phyloP scores from a whole-genome alignment of 768 basidiomycete species.

The Psilocybe cyanescens region DNA sequence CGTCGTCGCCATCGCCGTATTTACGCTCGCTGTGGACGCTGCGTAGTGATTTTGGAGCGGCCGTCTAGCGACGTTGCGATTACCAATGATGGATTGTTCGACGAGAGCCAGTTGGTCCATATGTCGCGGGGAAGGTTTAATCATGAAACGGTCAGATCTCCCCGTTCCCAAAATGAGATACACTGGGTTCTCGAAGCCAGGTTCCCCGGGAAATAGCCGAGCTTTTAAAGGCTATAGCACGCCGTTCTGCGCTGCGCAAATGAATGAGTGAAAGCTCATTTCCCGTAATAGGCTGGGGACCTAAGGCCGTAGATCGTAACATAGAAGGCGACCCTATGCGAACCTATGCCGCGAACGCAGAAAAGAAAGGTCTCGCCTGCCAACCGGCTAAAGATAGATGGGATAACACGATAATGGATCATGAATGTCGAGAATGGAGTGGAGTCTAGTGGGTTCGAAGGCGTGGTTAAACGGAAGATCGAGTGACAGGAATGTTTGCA shows the following conservation, averaged over 20 bases:
- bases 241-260: not conserved
- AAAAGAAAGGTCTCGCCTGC: not conserved
- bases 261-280: not conserved
- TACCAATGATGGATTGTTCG: not conserved
- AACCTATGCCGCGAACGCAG: not conserved
- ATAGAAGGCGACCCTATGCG: not conserved
- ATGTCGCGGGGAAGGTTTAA: not conserved
- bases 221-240: not conserved
- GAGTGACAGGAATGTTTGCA: not conserved
- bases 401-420: not conserved
- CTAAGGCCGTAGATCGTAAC: not conserved
- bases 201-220: constrained; percentile 5
- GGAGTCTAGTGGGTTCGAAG: not conserved
- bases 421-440: not conserved
- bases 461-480: not conserved
- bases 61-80: too few relatives aligned
- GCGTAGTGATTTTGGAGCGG: too few relatives aligned
- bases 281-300: not conserved
- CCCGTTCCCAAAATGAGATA: not conserved
- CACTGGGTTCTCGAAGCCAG: not conserved
- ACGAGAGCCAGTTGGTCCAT: not conserved
- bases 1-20: not conserved
- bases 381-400: not conserved
- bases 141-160: not conserved
- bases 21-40: too few relatives aligned